A percentile compares a stretch with the other conserved stretches of the same genome.
phyloP scores from a whole-genome alignment of 768 basidiomycete species.

The Lactarius akahatsu region DNA sequence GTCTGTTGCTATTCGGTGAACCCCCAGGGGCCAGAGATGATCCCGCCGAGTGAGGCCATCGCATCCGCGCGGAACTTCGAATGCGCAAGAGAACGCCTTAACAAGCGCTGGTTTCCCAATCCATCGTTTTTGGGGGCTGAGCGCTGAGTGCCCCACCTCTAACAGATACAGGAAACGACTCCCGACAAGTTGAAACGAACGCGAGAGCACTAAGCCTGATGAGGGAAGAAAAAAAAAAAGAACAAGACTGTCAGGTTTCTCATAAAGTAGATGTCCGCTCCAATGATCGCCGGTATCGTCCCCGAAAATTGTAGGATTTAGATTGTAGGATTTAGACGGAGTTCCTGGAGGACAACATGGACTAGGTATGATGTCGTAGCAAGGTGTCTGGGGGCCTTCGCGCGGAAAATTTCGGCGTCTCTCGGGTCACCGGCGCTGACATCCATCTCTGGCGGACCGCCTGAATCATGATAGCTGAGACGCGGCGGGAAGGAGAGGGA shows the following conservation, averaged over 20 bases:
- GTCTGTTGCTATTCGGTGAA: not conserved
- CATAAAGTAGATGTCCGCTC: not conserved
- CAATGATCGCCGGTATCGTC: not conserved
- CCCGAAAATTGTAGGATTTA: slow-evolving; percentile 4
- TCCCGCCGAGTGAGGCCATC: not conserved
- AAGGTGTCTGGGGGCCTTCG: slow-evolving; percentile 15
- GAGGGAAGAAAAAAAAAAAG: not conserved
- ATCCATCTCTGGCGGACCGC: slow-evolving; percentile 24
- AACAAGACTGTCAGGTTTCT: not conserved
- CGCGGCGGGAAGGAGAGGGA: not conserved
- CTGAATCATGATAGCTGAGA: not conserved
- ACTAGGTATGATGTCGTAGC: slow-evolving; percentile 16
- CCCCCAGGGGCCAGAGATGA: not conserved
- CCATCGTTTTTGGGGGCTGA: too few relatives aligned
- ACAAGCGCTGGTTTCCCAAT: too few relatives aligned
- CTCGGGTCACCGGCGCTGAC: slow-evolving; percentile 8
- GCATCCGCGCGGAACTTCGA: not conserved
- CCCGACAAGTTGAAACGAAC: not conserved
- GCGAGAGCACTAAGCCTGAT: not conserved
- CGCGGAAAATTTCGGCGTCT: slow-evolving; percentile 17
- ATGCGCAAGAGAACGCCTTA: too few relatives aligned
- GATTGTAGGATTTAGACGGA: slow-evolving; percentile 17
- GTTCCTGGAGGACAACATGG: not conserved
- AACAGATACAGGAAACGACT: too few relatives aligned
- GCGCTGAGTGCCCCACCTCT: too few relatives aligned